Evolutionary conservation across 495 filamentous ascomycete genomes (phyloP), one percentile per base, ranked within the genome.

Genomic region (Penicillium manginii): DNA sequence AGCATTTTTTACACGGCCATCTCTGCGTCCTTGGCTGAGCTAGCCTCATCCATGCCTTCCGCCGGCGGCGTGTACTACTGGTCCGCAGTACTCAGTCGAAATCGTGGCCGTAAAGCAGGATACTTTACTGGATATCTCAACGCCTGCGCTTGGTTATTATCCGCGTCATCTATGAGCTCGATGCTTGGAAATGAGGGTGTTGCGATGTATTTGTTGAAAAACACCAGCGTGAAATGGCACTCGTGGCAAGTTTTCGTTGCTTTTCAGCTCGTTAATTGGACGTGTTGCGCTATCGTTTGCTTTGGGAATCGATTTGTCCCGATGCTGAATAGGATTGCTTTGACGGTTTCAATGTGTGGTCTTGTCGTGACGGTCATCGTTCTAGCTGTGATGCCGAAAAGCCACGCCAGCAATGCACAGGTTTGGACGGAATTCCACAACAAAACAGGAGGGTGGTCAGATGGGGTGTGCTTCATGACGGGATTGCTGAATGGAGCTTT

Each of bases 41-140:
- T 93, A 46, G 87, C 91, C 11, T 92, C 90, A 1, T 81, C 88
- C 1, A 89, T 94, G 61, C 91, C 91, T 1, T 91, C 89, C 0
- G 83, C 86, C 8, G 88, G 86, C n/a, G 89, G 91, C 39, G 90
- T 92, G 7, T 92, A 92, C 68, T 89, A 92, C 70, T 92, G 89
- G 89, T 88, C 88, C 0, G 86, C 87, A 0, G 80, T 91, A 2
- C 83, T 89, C 4, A 89, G 89, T 2, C 82, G 80, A 1, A 79
- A 72, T 23, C 85, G 79, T 55, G 89, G 89, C 15, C 78, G 86
- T 7, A 63, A 81, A 2, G 62, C 82, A 17, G 88, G 90, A 14
- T 93, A 84, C 67, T 91, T 90, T 60, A 84, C 88, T 0, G 90
- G 90, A 12, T 88, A 83, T 71, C 76, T 88, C 60, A 92, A 93